These are phyloP conservation scores for Biscutella laevigata DNA, from an alignment of 441 rosid genomes.

Conservation along the genomic window DNA sequence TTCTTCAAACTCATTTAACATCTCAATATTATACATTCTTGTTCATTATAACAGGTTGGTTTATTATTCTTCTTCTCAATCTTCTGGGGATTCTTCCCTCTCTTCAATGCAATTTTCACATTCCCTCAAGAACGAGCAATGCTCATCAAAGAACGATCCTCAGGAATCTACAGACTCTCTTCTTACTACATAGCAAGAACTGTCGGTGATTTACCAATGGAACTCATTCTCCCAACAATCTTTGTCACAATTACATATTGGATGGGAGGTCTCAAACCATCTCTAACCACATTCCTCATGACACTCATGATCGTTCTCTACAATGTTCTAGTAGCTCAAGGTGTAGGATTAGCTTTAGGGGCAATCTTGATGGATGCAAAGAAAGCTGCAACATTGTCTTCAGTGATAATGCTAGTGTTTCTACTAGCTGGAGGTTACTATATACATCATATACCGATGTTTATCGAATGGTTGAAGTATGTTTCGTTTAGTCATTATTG, in stretches of 20 bases:
- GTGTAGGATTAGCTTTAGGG: constrained; percentile 76
- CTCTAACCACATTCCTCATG: constrained; percentile 41
- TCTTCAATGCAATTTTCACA: constrained; percentile 68
- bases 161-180: constrained; percentile 83
- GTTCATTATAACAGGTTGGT: constrained; percentile 49
- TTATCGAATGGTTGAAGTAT: constrained; percentile 77
- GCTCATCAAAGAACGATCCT: constrained; percentile 71
- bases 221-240: constrained; percentile 74
- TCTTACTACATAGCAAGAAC: constrained; percentile 69
- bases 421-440: constrained; percentile 81
- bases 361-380: constrained; percentile 75
- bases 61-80: constrained; percentile 81
- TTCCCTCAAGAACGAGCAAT: constrained; percentile 85
- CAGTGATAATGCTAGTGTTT: constrained; percentile 74
- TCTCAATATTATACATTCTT: not conserved
- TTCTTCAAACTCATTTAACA: not conserved
- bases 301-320: constrained; percentile 57
- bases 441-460: constrained; percentile 70
- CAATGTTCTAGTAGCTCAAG: constrained; percentile 80
- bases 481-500: constrained; percentile 77
- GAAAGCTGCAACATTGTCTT: constrained; percentile 69
- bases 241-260: constrained; percentile 71
- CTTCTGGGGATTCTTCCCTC: constrained; percentile 88
- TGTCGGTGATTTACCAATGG: constrained; percentile 87
- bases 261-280: constrained; percentile 93